A percentile compares a stretch with the other conserved stretches of the same genome.
Evolutionary conservation across 495 filamentous ascomycete species (phyloP).

Genomic region (Penicillium roqueforti): DNA sequence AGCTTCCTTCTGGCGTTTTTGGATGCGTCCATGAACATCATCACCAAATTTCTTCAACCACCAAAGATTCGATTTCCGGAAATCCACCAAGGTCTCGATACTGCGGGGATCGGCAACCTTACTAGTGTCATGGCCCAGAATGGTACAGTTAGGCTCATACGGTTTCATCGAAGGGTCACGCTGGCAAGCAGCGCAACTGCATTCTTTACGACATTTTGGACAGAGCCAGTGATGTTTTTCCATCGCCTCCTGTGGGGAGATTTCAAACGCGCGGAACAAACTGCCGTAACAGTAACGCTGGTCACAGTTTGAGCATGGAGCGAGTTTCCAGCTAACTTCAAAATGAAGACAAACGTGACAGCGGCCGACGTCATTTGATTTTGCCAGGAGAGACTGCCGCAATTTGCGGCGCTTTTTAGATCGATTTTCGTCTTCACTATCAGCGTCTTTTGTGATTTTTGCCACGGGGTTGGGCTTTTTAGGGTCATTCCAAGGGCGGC

Average conservation of each 20-base stretch:
- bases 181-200: conserved; percentile 78
- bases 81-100: conserved; percentile 81
- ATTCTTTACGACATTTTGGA: conserved; percentile 76
- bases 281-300: conserved; percentile 82
- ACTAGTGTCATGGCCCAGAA: conserved; percentile 84
- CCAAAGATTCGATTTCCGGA: conserved; percentile 72
- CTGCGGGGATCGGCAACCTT: conserved; percentile 85
- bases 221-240: conserved; percentile 78
- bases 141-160: conserved; percentile 75
- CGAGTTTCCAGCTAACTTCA: conserved; percentile 76
- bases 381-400: conserved; percentile 34
- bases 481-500: conserved; percentile 62
- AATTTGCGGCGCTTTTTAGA: conserved; percentile 49
- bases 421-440: conserved; percentile 26
- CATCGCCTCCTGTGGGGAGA: conserved; percentile 74
- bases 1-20: conserved; percentile 47
- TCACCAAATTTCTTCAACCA: conserved; percentile 64
- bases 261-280: conserved; percentile 83
- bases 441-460: conserved; percentile 9
- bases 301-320: conserved; percentile 68
- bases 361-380: conserved; percentile 36
- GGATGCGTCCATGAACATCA: conserved; percentile 42
- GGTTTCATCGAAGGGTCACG: conserved; percentile 55
- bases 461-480: conserved; percentile 36
- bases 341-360: conserved; percentile 80